Base-by-base conservation (phyloP, 2,329 filamentous ascomycete species). In the Hypoxylon sp. region DNA sequence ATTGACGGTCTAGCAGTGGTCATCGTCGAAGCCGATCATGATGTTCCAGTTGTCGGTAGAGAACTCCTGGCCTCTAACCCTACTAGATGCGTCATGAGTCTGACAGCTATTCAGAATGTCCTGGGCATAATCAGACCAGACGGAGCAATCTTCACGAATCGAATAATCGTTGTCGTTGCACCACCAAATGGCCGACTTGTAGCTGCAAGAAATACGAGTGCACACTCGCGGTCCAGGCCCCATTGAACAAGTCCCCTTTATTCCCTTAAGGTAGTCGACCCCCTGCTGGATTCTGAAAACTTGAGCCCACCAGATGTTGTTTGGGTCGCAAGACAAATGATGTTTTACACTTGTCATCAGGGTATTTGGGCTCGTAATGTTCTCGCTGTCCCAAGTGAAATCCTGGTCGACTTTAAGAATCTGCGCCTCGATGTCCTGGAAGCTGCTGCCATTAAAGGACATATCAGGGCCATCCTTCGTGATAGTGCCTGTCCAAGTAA, bases 401-500 rank as follows among this genome's bases (percentile, higher is more conserved):
- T 30, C 14, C 5, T 61, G 61, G 50, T 68, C 56, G 0, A 20
- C 42, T 16, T 40, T 12, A n/a, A n/a, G 61, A 16, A 68, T 68
- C 46, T 68, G 57, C 2, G 32, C 22, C 22, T 68, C 61, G 26
- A 68, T 65, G 28, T 62, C 54, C 8, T 24, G n/a, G 14, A 68
- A 51, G 54, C 33, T 60, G 4, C 45, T 2, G 32, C 65, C 65
- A n/a, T 58, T 65, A 18, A 68, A 52, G 9, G 57, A 48, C 18
- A 50, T 30, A 18, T 65, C 45, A 2, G 65, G 54, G 2, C 61
- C 65, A 4, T 60, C n/a, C 9, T 30, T 32, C 2, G 46, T 59
- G 42, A 65, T 33, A 9, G 44, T 62, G 14, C 65, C 65, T 3
- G 14, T 38, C 65, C 65, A 68, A 32, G 65, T 68, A 1, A 65